Evolutionary conservation across 73 alveolate genomes (phyloP).

Genomic region (Symbiodinium pilosum): DNA sequence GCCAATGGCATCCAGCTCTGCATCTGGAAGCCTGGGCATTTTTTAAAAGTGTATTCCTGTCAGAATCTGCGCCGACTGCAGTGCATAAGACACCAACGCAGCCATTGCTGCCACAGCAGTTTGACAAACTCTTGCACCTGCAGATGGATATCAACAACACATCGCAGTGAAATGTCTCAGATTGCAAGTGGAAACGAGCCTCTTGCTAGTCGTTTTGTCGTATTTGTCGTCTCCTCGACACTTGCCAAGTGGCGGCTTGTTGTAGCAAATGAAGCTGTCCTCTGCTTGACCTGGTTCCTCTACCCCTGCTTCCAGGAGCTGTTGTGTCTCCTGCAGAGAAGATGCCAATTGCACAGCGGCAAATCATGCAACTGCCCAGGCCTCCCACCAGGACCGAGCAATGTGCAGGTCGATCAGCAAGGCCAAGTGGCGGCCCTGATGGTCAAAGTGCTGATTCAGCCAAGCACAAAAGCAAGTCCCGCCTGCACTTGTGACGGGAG

Average conservation of each 20-base stretch:
- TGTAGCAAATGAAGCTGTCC: no score
- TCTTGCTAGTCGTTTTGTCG: no score
- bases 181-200: no score
- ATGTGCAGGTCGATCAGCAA: slow-evolving; percentile 60
- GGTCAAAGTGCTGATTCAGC: not conserved
- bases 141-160: not conserved
- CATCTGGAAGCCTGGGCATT: slow-evolving; percentile 52
- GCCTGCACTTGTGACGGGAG: slow-evolving; percentile 69
- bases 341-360: no score
- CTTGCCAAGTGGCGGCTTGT: no score
- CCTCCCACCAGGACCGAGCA: slow-evolving; percentile 29
- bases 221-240: no score
- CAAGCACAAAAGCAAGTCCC: not conserved
- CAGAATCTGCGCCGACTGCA: not conserved
- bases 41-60: no score
- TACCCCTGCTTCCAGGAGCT: no score
- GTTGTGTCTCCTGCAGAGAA: no score
- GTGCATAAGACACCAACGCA: no score
- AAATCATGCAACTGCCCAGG: not conserved
- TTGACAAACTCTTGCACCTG: slow-evolving; percentile 55
- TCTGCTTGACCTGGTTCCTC: no score
- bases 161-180: not conserved
- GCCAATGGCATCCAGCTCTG: slow-evolving; percentile 71
- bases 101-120: slow-evolving; percentile 44
- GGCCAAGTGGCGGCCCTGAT: slow-evolving; percentile 73